Evolutionary conservation across 306 rosid genomes (phyloP), one percentile per base, ranked within the genome.

Genomic region (Oemleria cerasiformis): DNA sequence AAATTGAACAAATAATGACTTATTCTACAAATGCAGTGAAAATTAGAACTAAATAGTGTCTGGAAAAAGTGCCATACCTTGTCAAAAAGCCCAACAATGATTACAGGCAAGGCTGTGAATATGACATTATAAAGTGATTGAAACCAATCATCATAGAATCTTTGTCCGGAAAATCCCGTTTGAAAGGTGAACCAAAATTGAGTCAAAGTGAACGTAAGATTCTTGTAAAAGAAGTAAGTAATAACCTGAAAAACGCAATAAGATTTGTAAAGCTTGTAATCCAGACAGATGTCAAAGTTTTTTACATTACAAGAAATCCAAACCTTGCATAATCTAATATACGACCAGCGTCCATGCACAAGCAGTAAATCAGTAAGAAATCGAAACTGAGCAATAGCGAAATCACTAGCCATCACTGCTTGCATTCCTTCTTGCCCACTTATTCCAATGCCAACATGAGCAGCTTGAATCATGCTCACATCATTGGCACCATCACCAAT

Each of bases 401-500:
- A 94, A 85, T 94, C 98, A 77, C 98, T 94, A 53, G 98, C 98
- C 98, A 94, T 94, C 79, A 94, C 98, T 70, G 98, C 98, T 78
- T 94, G 98, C 98, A 94, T 94, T 65, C 98, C 98, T 77, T 94
- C 98, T 86, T 87, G 73, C 68, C 98, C 98, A 82, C 97, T 91
- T 77, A 94, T 91, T 64, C 98, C 98, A 82, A 94, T 73, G 42
- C 98, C 98, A 81, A 94, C 96, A 78, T 94, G 98, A 81, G 98
- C 96, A 75, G 98, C 98, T 87, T 93, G 97, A 85, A 93, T 93
- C 98, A 93, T 93, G 85, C 98, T 93, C 63, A 93, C 98, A 83
- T 93, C 98, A 82, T 93, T 93, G 74, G 98, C 98, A 81, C 98
- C 98, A 80, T 93, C 98, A 80, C 98, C 98, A 78, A 94, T 91